A percentile compares a stretch with the other conserved stretches of the same genome.
phyloP scores from a whole-genome alignment of 345 rosid genomes.

The Ricinus communis region DNA sequence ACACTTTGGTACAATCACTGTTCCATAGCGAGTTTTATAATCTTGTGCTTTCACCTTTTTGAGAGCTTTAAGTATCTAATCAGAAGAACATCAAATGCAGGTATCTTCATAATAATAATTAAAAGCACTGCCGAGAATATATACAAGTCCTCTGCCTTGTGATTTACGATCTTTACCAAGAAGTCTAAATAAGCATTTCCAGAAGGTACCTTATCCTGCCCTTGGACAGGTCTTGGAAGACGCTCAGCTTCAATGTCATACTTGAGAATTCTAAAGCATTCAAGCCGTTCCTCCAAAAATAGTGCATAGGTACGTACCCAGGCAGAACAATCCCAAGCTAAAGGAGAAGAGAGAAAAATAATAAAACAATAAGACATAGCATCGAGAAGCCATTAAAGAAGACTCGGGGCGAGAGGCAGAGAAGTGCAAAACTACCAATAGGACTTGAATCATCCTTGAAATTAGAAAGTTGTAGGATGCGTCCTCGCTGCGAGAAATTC shows the following conservation, averaged over 20 bases:
- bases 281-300: slow-evolving; percentile 92
- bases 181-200: neutral
- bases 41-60: no score
- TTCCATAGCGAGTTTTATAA: neutral
- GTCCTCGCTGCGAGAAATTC: slow-evolving; percentile 77
- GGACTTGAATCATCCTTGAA: slow-evolving; percentile 99
- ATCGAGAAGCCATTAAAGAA: neutral
- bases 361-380: neutral
- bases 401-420: neutral
- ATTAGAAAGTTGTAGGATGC: slow-evolving; percentile 85
- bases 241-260: slow-evolving; percentile 96
- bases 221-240: slow-evolving; percentile 75
- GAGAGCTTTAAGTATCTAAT: no score
- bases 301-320: slow-evolving; percentile 98
- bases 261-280: slow-evolving; percentile 83
- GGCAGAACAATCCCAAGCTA: slow-evolving; percentile 99
- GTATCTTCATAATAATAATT: no score
- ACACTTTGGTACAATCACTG: neutral
- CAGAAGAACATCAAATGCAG: no score
- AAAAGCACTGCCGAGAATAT: no score
- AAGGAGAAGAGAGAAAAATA: neutral
- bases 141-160: no score
- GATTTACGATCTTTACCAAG: neutral
- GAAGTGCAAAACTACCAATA: slow-evolving; percentile 45
- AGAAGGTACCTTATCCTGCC: slow-evolving; percentile 73